These are phyloP conservation scores for Fusarium begoniae DNA, from an alignment of 2,329 filamentous ascomycete species.

Conservation along the genomic window DNA sequence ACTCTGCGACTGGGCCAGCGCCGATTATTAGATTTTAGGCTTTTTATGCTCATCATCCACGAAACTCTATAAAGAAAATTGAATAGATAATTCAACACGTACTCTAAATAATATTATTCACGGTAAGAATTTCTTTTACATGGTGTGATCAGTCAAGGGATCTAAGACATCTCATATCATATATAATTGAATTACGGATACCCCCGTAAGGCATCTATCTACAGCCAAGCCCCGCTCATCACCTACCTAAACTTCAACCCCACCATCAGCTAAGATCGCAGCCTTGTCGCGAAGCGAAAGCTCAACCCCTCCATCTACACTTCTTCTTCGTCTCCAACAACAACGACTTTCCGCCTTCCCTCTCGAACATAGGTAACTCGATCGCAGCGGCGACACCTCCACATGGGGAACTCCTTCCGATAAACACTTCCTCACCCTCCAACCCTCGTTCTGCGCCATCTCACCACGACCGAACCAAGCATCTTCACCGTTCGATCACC, in stretches of 20 bases:
- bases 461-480: neutral
- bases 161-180: neutral
- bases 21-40: neutral
- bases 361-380: slow-evolving; percentile 1
- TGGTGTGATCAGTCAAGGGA: neutral
- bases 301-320: slow-evolving; percentile 41
- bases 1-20: neutral
- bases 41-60: neutral
- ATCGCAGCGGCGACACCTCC: slow-evolving; percentile 6
- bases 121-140: neutral
- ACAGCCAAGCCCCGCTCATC: slow-evolving; percentile 23
- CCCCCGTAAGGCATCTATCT: slow-evolving; percentile 9
- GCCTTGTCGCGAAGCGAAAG: slow-evolving; percentile 42
- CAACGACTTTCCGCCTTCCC: neutral
- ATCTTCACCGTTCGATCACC: neutral
- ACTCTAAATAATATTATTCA: too few species aligned
- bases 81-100: neutral
- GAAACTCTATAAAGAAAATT: neutral
- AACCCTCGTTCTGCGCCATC: neutral
- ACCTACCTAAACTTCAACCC: slow-evolving; percentile 25
- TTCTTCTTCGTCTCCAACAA: slow-evolving; percentile 13
- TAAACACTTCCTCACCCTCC: neutral
- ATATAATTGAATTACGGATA: neutral
- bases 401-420: neutral
- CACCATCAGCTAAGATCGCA: slow-evolving; percentile 41